Evolutionary conservation across 208 protist genomes (phyloP).

Genomic region (Crithidia thermophila): DNA sequence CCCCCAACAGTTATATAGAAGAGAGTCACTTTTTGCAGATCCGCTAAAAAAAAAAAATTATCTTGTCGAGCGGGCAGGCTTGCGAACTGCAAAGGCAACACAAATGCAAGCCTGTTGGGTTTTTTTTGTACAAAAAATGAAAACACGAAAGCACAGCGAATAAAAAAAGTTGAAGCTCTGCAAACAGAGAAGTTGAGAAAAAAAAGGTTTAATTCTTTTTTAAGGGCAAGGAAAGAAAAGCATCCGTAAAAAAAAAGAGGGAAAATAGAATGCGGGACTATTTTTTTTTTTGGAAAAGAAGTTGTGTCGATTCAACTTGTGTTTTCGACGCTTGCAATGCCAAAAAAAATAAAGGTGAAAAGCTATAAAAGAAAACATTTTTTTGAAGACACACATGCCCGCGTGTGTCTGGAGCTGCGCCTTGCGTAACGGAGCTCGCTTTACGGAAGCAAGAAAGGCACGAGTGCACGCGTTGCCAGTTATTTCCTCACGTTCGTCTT

Average conservation of each 20-base stretch:
- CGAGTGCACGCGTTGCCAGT: too few relatives aligned
- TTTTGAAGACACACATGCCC: conserved; percentile 1
- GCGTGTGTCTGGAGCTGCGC: not conserved
- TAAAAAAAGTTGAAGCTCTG: conserved; percentile 11
- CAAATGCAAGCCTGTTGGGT: too few relatives aligned
- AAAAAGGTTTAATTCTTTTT: conserved; percentile 1
- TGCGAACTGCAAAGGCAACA: too few relatives aligned
- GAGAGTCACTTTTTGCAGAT: too few relatives aligned
- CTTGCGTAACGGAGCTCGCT: conserved; percentile 6
- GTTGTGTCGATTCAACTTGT: not conserved
- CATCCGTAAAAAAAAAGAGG: not conserved
- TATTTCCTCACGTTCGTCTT: too few relatives aligned
- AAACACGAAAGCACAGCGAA: not conserved
- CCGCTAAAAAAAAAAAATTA: too few relatives aligned
- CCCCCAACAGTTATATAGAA: too few relatives aligned
- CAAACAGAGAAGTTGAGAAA: conserved; percentile 12
- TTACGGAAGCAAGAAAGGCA: conserved; percentile 8
- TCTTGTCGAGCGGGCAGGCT: too few relatives aligned
- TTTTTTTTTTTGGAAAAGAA: too few relatives aligned
- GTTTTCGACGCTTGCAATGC: not conserved
- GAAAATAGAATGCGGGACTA: not conserved
- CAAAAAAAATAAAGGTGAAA: conserved; percentile 14
- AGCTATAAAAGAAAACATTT: not conserved
- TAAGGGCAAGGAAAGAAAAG: not conserved
- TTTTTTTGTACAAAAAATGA: not conserved